These are phyloP conservation scores for Bipolaris bicolor DNA, from an alignment of 2,329 filamentous ascomycete genomes.

Conservation along the genomic window DNA sequence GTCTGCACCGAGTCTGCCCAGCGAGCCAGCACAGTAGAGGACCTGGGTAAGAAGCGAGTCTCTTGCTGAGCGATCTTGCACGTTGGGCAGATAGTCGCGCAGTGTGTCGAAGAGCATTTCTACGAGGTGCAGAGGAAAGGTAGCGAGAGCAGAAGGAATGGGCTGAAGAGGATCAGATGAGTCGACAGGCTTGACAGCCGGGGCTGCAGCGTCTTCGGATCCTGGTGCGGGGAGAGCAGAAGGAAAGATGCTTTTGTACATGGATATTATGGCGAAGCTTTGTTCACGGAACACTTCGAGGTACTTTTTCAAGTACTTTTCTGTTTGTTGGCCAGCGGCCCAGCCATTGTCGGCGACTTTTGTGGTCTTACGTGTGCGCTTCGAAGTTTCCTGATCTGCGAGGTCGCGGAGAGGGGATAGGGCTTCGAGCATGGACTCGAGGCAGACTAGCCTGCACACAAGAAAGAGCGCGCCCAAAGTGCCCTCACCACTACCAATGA, in stretches of 20 bases:
- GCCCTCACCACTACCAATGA: slow-evolving; percentile 59
- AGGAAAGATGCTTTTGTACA: slow-evolving; percentile 90
- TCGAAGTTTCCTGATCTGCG: slow-evolving; percentile 79
- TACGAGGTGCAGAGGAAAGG: slow-evolving; percentile 83
- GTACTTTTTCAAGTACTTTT: slow-evolving; percentile 91
- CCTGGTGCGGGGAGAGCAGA: slow-evolving; percentile 56
- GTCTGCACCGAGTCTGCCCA: slow-evolving; percentile 88
- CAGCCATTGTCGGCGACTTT: slow-evolving; percentile 55
- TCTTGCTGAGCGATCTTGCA: slow-evolving; percentile 77
- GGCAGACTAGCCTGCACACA: slow-evolving; percentile 79
- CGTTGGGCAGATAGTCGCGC: slow-evolving; percentile 76
- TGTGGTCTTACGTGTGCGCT: slow-evolving; percentile 44
- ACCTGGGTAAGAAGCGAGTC: slow-evolving; percentile 93
- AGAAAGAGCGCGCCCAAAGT: slow-evolving; percentile 84
- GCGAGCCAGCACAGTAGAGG: slow-evolving; percentile 87
- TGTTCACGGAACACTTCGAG: slow-evolving; percentile 98
- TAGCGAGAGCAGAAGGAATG: slow-evolving; percentile 77
- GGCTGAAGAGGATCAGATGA: slow-evolving; percentile 53
- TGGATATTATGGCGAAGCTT: slow-evolving; percentile 92
- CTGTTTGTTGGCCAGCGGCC: slow-evolving; percentile 86
- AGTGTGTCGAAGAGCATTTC: slow-evolving; percentile 80
- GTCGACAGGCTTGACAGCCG: slow-evolving; percentile 28
- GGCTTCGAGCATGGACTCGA: slow-evolving; percentile 80
- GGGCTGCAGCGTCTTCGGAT: slow-evolving; percentile 30
- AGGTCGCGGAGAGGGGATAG: slow-evolving; percentile 84